Base-by-base conservation (phyloP, 208 protist genomes). In the Acanthamoeba sp. region DNA sequence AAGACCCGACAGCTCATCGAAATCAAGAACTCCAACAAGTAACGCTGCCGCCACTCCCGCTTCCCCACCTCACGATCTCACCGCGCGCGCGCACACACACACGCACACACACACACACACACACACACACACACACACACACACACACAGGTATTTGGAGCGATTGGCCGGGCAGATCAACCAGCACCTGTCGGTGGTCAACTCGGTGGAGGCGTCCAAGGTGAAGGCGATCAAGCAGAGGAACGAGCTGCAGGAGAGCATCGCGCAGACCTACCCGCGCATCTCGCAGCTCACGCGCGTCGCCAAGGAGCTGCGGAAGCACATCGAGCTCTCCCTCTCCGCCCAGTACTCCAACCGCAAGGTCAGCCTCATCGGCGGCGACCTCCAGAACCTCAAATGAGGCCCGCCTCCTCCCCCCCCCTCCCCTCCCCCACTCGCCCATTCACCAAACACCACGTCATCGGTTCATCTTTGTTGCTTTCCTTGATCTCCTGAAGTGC, bases 11-110 rank as follows among this genome's bases (percentile, higher is more conserved):
- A 88, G 42, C 42, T 88, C 29, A 55, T 88, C 48, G 80, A 88
- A n/a, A 88, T 88, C 80, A 55, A 88, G 36, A 88, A 88, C 80
- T 88, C 80, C 27, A 88, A 88, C 42, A 55, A 62, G 80, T 85
- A 32, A n/a, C n/a, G n/a, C n/a, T n/a, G n/a, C n/a, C n/a, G n/a
- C n/a, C n/a, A n/a, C n/a, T n/a, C n/a, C n/a, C 24, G 76, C 40
- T 0, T 14, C 1, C 73, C 27, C 27, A n/a, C 29, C 40, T 24
- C 0, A 34, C 9, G n/a, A n/a, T n/a, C n/a, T n/a, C n/a, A n/a
- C n/a, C n/a, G n/a, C n/a, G n/a, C n/a, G n/a, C n/a, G n/a, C n/a
- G n/a, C n/a, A 62, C 55, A 57, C 52, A 57, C 52, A 57, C 52
- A n/a, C n/a, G n/a, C n/a, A n/a, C 16, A 36, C 32, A 38, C 24